These are phyloP conservation scores for Daedaleopsis sinensis DNA, from an alignment of 768 basidiomycete species.

Conservation along the genomic window DNA sequence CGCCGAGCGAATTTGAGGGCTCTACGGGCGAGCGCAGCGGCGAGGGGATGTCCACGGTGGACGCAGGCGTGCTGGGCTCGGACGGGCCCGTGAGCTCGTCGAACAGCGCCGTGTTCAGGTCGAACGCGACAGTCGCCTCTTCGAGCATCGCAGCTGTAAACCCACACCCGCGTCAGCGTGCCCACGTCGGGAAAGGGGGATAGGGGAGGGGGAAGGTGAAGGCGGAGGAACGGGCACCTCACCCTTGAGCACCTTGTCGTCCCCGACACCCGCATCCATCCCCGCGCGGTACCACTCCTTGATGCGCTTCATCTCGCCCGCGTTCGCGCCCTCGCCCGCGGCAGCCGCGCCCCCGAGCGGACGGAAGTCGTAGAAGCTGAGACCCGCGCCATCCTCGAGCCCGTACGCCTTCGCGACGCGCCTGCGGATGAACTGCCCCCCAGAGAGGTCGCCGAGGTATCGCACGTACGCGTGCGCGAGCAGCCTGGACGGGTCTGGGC, in stretches of 20 bases:
- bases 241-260: constrained; percentile 37
- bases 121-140: constrained; percentile 38
- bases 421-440: constrained; percentile 71
- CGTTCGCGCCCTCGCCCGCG: constrained; percentile 42
- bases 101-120: constrained; percentile 37
- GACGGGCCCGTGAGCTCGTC: constrained; percentile 28
- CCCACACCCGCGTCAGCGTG: not conserved
- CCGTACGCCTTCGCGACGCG: constrained; percentile 68
- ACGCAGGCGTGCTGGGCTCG: not conserved
- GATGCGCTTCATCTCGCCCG: constrained; percentile 70
- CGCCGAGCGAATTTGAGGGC: constrained; percentile 2
- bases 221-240: constrained; percentile 19
- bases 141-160: constrained; percentile 29
- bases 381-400: constrained; percentile 51
- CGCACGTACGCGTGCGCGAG: constrained; percentile 84
- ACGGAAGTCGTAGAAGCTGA: constrained; percentile 72
- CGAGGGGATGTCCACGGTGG: constrained; percentile 10
- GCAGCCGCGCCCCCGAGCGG: constrained; percentile 43
- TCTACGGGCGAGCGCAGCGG: constrained; percentile 14
- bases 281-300: constrained; percentile 68
- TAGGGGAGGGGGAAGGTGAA: too few species aligned
- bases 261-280: constrained; percentile 41
- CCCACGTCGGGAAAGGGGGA: not conserved
- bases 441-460: constrained; percentile 80
- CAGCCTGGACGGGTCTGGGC: constrained; percentile 51